Conservation (phyloP, 768 basidiomycete genomes). For the Terana coerulea region DNA sequence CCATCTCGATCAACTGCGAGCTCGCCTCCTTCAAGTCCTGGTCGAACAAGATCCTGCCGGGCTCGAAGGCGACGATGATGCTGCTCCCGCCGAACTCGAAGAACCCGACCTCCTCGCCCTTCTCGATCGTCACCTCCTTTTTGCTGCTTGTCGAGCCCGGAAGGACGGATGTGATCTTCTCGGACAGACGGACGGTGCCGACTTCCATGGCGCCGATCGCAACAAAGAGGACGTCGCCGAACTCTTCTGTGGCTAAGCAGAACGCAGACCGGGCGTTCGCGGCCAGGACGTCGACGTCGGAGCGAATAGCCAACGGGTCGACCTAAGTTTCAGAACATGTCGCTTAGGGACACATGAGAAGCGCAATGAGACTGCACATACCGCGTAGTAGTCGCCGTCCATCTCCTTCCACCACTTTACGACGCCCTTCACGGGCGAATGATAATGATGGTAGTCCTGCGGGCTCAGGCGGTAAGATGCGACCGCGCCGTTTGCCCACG, state of each 20-base stretch:
- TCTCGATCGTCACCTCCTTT: neutral
- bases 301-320: constrained; percentile 4
- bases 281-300: constrained; percentile 9
- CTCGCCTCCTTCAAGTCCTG: constrained; percentile 5
- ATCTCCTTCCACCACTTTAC: constrained; percentile 8
- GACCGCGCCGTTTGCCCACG: constrained; percentile 7
- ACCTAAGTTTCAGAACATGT: neutral
- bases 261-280: constrained; percentile 8
- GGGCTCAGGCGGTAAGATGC: constrained; percentile 8
- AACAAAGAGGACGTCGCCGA: constrained; percentile 7
- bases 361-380: neutral
- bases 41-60: constrained; percentile 4
- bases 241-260: neutral
- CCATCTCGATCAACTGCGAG: constrained; percentile 6
- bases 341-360: neutral
- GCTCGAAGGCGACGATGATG: constrained; percentile 7
- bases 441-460: constrained; percentile 8
- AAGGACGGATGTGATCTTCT: constrained; percentile 1
- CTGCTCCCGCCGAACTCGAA: constrained; percentile 10
- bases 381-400: constrained; percentile 4
- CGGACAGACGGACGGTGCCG: constrained; percentile 1
- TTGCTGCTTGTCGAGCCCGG: neutral
- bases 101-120: constrained; percentile 9
- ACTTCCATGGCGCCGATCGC: constrained; percentile 7
- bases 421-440: constrained; percentile 3